Conservation (phyloP, 2,329 filamentous ascomycete genomes). For the Colletotrichum filicis region DNA sequence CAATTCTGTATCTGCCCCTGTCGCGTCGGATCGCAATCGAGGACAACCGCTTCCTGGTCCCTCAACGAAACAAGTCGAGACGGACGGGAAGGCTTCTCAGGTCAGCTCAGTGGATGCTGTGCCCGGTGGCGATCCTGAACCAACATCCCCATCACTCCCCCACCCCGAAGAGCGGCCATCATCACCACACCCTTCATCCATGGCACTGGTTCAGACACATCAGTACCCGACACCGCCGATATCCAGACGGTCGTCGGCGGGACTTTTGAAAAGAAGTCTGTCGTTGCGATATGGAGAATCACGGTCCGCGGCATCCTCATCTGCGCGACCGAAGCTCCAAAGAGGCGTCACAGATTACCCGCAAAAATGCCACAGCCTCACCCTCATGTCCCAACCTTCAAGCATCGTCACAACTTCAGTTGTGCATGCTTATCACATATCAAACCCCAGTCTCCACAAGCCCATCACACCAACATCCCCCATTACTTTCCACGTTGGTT, state of each 20-base stretch:
- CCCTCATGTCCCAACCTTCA: slow-evolving; percentile 68
- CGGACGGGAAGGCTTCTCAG: slow-evolving; percentile 23
- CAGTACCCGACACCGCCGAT: slow-evolving; percentile 37
- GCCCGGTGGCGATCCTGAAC: slow-evolving; percentile 34
- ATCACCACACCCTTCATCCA: slow-evolving; percentile 28
- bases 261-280: slow-evolving; percentile 43
- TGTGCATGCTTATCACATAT: slow-evolving; percentile 76
- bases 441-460: slow-evolving; percentile 68
- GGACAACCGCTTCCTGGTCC: slow-evolving; percentile 22
- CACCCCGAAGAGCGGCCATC: slow-evolving; percentile 4
- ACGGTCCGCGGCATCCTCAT: slow-evolving; percentile 45
- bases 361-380: slow-evolving; percentile 54
- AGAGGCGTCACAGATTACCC: slow-evolving; percentile 57
- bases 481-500: slow-evolving; percentile 52
- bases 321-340: slow-evolving; percentile 49
- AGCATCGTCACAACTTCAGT: slow-evolving; percentile 71
- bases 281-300: slow-evolving; percentile 41
- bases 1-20: slow-evolving; percentile 45
- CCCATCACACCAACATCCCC: slow-evolving; percentile 64
- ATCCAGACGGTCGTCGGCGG: slow-evolving; percentile 36
- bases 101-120: slow-evolving; percentile 33
- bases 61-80: slow-evolving; percentile 34
- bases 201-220: slow-evolving; percentile 19
- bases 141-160: slow-evolving; percentile 28
- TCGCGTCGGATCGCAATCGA: slow-evolving; percentile 39